A percentile compares a stretch with the other conserved stretches of the same genome.
Conservation (phyloP, 352 stramenopile genomes). For the Blastocystis sp. region DNA sequence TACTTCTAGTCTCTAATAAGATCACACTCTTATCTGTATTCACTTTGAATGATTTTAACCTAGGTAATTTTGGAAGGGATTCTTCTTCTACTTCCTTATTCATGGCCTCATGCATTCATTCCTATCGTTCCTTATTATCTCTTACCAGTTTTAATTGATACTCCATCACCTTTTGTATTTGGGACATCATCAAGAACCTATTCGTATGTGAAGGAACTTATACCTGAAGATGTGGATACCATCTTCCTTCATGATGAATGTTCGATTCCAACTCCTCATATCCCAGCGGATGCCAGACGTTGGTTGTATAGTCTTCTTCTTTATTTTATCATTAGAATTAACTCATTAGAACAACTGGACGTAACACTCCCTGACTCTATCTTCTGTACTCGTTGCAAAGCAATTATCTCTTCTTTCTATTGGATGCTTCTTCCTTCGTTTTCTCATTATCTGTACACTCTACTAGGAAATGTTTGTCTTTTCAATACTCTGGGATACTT, state of each 20-base stretch:
- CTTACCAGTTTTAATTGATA: background rate
- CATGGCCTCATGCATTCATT: slow-evolving; percentile 14
- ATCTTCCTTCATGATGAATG: slow-evolving; percentile 1
- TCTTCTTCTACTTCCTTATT: slow-evolving; percentile 15
- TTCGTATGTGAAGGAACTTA: background rate
- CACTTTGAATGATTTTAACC: too few relatives aligned
- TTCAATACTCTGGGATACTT: slow-evolving; percentile 30
- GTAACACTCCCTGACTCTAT: background rate
- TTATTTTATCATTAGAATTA: background rate
- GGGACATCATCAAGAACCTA: background rate
- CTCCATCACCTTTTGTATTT: slow-evolving; percentile 45
- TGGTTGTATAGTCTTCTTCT: background rate
- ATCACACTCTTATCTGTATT: background rate
- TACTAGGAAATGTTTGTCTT: slow-evolving; percentile 22
- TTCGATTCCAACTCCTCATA: background rate
- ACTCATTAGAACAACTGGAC: background rate
- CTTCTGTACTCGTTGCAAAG: background rate
- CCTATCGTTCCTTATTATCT: slow-evolving; percentile 26
- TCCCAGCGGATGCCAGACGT: background rate
- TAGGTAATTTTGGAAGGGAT: slow-evolving; percentile 16
- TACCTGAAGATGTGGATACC: background rate
- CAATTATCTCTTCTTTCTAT: background rate
- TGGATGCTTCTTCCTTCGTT: slow-evolving; percentile 4
- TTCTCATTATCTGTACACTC: slow-evolving; percentile 5
- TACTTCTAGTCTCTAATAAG: slow-evolving; percentile 39